Percentiles rank a stretch among this genome's conserved stretches.
Conservation (phyloP, 2,329 filamentous ascomycete species). For the Claviceps sorghi region DNA sequence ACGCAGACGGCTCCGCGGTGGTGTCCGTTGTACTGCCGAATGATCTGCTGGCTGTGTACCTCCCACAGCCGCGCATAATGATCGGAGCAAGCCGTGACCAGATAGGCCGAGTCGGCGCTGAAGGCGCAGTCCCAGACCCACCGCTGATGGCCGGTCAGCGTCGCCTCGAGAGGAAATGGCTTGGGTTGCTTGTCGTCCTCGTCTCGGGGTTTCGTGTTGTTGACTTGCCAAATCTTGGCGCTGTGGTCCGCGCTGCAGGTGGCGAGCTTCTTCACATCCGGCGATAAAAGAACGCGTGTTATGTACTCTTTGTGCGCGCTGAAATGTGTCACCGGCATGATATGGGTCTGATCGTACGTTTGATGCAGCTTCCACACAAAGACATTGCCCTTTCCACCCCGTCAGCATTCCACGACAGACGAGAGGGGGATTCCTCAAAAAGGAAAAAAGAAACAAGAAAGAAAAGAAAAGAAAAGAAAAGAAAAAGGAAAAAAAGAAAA, state of each 20-base stretch:
- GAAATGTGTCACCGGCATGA: conserved; percentile 79
- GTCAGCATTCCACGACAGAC: background rate
- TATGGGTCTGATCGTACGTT: conserved; percentile 64
- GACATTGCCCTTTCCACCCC: conserved; percentile 59
- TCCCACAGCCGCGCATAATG: conserved; percentile 92
- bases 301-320: conserved; percentile 85
- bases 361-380: conserved; percentile 95
- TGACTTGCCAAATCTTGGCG: conserved; percentile 89
- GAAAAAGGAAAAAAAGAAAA: background rate
- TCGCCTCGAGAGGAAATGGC: conserved; percentile 70
- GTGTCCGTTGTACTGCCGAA: conserved; percentile 89
- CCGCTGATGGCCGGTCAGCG: conserved; percentile 76
- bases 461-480: no score
- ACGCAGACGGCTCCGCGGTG: conserved; percentile 87
- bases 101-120: conserved; percentile 79
- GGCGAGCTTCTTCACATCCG: conserved; percentile 84
- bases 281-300: conserved; percentile 78
- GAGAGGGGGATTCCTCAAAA: background rate
- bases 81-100: conserved; percentile 86
- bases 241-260: conserved; percentile 90
- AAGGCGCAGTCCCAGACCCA: conserved; percentile 99
- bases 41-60: conserved; percentile 71
- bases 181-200: conserved; percentile 27
- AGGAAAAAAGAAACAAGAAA: no score
- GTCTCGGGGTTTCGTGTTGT: conserved; percentile 44